phyloP scores from a whole-genome alignment of 2,329 filamentous ascomycete species.

The Ascocoryne sarcoides region DNA sequence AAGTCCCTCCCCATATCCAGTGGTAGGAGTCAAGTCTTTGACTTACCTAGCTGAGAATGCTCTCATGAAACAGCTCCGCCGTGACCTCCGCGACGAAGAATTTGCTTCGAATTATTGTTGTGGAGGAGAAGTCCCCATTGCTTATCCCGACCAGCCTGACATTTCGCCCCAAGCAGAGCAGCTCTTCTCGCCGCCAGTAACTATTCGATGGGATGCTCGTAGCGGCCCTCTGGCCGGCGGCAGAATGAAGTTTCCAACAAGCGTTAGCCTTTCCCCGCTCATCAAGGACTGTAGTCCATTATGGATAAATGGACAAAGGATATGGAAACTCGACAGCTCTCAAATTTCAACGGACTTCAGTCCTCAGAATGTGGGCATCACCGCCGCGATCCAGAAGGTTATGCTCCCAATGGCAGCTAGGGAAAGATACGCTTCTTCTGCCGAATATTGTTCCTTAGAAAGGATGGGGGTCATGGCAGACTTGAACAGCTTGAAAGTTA shows the following conservation, averaged over 20 bases:
- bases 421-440: background rate
- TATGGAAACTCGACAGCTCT: background rate
- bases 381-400: background rate
- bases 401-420: background rate
- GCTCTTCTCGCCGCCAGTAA: background rate
- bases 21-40: background rate
- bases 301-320: background rate
- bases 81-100: background rate
- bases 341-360: background rate
- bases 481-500: background rate
- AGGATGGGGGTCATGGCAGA: background rate
- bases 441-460: background rate
- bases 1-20: background rate
- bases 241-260: background rate
- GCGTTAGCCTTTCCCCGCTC: background rate
- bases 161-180: background rate
- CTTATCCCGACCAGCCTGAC: background rate
- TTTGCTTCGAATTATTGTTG: background rate
- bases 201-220: background rate
- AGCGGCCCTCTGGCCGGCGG: background rate
- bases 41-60: background rate
- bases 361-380: background rate
- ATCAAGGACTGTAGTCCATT: background rate
- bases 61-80: background rate
- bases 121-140: background rate